Base-by-base conservation (phyloP, 495 filamentous ascomycete genomes). In the Pseudomonodictys pantanalensis region DNA sequence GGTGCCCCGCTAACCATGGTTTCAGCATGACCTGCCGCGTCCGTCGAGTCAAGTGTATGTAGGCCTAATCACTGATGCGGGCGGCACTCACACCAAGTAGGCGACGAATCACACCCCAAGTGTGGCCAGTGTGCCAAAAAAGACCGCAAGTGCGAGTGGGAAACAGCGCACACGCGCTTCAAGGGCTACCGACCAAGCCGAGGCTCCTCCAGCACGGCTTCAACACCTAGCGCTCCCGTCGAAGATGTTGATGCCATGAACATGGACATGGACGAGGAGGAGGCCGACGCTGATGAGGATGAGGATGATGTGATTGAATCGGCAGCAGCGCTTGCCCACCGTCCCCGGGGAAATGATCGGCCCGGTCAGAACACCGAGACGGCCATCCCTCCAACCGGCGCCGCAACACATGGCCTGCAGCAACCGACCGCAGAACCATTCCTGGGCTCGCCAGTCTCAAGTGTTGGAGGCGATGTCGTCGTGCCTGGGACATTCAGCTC, bases 101-200 rank as follows among this genome's bases (percentile, higher is more conserved):
- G 53, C 44, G 53, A 57, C 53, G 53, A 57, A 48, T 26, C 6
- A 17, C 43, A 32, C 2, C 55, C 55, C 3, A 30, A 30, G 15
- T 58, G 55, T 35, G 55, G 55, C 9, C 55, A 50, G 18, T 58
- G 55, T 46, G 26, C 20, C 38, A 58, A 49, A 22, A 58, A 58
- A 20, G 43, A 24, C 20, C 55, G 55, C 4, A 9, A 18, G 5
- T 55, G 52, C 52, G 15, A 22, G 38, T 55, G 52, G 52, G 52
- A 55, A 29, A 1, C 18, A 15, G 38, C 53, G 8, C 52, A 57
- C 11, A 26, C 54, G 1, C 44, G 17, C 10, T 57, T 57, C 44
- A 20, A 18, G 15, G 38, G 38, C 38, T 41, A 41, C 38, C 38
- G 12, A 10, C 45, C 24, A 23, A 5, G 18, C 11, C 17, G 24